These are phyloP conservation scores for Hypericum androsaemum DNA, from an alignment of 345 rosid genomes.

Conservation along the genomic window DNA sequence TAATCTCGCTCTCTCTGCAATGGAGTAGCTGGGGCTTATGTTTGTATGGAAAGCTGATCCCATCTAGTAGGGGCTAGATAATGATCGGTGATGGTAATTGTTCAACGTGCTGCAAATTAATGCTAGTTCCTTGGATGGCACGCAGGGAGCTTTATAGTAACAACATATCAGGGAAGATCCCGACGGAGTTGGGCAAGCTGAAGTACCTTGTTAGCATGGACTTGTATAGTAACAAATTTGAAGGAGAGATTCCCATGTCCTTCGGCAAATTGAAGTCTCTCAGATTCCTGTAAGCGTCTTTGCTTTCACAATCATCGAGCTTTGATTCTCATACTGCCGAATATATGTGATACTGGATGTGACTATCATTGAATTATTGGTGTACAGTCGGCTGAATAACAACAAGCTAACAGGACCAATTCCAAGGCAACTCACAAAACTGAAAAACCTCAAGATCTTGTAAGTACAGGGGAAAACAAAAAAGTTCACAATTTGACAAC, in stretches of 20 bases:
- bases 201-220: conserved; percentile 94
- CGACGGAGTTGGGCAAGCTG: conserved; percentile 71
- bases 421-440: conserved; percentile 52
- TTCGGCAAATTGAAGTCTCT: conserved; percentile 79
- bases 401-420: conserved; percentile 54
- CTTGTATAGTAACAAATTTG: conserved; percentile 81
- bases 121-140: neutral
- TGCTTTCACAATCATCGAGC: conserved; percentile 55
- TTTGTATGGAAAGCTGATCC: neutral
- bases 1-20: too few relatives aligned
- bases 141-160: conserved; percentile 89
- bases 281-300: conserved; percentile 15
- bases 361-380: conserved; percentile 7
- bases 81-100: neutral
- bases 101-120: too few relatives aligned
- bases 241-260: conserved; percentile 67
- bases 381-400: conserved; percentile 47
- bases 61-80: neutral
- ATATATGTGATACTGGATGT: neutral
- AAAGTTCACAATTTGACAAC: neutral
- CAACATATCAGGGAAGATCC: conserved; percentile 73
- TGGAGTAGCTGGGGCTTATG: too few relatives aligned
- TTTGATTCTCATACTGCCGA: too few relatives aligned
- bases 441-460: conserved; percentile 50
- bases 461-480: conserved; percentile 26